phyloP scores from a whole-genome alignment of 2,329 filamentous ascomycete species.

The Verticillium longisporum region DNA sequence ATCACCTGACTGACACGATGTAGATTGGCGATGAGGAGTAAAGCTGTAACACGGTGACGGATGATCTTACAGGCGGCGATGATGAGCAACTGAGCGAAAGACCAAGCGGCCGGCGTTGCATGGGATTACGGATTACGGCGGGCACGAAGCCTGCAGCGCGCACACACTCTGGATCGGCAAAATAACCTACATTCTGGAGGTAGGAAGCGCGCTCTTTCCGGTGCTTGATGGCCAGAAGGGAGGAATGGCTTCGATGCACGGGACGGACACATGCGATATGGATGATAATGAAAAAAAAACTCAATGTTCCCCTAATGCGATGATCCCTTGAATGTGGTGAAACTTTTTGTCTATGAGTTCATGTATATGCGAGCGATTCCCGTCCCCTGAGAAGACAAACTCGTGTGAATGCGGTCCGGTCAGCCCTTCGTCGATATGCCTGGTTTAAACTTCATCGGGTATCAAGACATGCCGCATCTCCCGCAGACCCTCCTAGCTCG shows the following conservation, averaged over 20 bases:
- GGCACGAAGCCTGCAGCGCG: neutral
- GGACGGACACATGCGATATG: neutral
- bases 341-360: neutral
- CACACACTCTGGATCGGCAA: neutral
- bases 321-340: neutral
- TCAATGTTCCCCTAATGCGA: neutral
- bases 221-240: neutral
- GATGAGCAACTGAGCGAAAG: conserved; percentile 1
- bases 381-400: neutral
- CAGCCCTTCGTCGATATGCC: neutral
- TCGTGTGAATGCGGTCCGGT: neutral
- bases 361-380: neutral
- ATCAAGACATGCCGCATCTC: neutral
- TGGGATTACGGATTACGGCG: neutral
- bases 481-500: neutral
- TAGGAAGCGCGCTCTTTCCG: neutral
- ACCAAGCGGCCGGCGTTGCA: neutral
- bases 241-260: neutral
- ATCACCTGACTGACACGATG: conserved; percentile 1
- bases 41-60: conserved; percentile 3
- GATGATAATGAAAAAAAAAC: conserved; percentile 3
- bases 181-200: neutral
- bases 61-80: conserved; percentile 8
- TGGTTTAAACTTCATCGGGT: neutral
- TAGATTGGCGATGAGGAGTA: conserved; percentile 35